phyloP scores from a whole-genome alignment of 169 alveolate genomes.

The Plasmodium chabaudi region DNA sequence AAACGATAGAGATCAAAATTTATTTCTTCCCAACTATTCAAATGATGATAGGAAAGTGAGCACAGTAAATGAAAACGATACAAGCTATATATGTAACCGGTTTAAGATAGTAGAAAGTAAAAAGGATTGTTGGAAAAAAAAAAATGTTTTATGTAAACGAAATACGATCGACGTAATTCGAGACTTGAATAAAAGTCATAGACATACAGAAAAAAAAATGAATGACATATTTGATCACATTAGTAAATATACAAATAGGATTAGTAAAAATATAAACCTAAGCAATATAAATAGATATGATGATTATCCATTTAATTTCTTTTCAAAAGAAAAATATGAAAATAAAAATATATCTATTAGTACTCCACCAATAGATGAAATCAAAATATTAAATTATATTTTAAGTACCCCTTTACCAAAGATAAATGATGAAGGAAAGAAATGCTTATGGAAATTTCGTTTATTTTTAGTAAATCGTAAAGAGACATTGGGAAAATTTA shows the following conservation, averaged over 20 bases:
- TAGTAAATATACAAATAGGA: slow-evolving; percentile 28
- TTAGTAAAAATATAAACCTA: slow-evolving; percentile 43
- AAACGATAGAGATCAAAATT: no score
- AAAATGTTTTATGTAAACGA: no score
- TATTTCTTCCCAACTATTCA: no score
- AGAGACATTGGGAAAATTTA: slow-evolving; percentile 74
- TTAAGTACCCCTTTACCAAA: slow-evolving; percentile 30
- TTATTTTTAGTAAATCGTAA: slow-evolving; percentile 61
- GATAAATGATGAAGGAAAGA: slow-evolving; percentile 73
- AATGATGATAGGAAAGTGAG: no score
- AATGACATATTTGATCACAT: slow-evolving; percentile 67
- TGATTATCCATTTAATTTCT: slow-evolving; percentile 70
- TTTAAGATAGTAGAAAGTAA: no score
- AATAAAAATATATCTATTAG: neutral
- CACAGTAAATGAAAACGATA: no score
- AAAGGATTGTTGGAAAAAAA: no score
- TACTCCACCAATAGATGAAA: slow-evolving; percentile 54
- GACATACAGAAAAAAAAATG: slow-evolving; percentile 9
- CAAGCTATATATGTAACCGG: no score
- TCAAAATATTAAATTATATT: slow-evolving; percentile 44
- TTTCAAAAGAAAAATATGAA: slow-evolving; percentile 13
- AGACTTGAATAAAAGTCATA: no score
- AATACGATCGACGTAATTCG: no score
- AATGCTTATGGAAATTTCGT: slow-evolving; percentile 77
- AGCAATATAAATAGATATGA: slow-evolving; percentile 48